Percentiles rank a stretch among this genome's conserved stretches.
Conservation (phyloP, 2,329 filamentous ascomycete species). For the Colletotrichum sublineola region DNA sequence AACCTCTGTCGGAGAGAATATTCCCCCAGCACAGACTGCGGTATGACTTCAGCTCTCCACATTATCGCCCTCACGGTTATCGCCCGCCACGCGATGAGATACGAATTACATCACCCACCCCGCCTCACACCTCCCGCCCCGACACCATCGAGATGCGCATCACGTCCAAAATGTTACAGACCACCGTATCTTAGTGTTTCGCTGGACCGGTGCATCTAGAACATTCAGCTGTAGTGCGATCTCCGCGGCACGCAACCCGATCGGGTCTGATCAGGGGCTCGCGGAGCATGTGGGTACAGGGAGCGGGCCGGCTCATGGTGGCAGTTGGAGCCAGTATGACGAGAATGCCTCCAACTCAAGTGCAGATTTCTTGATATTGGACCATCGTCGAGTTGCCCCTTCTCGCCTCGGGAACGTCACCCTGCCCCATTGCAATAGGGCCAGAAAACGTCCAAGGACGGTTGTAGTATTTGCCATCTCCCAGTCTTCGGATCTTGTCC, state of each 20-base stretch:
- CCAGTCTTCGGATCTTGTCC: background rate
- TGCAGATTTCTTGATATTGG: background rate
- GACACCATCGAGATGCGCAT: background rate
- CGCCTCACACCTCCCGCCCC: background rate
- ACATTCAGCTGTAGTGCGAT: background rate
- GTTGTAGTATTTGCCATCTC: background rate
- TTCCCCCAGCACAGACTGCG: conserved; percentile 26
- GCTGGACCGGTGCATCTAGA: background rate
- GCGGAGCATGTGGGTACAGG: conserved; percentile 17
- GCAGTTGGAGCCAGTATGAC: conserved; percentile 6
- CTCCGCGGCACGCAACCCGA: conserved; percentile 2
- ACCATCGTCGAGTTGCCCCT: background rate
- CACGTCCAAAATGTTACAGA: background rate
- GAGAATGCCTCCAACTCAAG: background rate
- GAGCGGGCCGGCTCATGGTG: background rate
- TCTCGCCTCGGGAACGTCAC: background rate
- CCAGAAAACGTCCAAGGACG: background rate
- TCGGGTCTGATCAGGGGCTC: conserved; percentile 16
- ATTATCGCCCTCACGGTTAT: conserved; percentile 13
- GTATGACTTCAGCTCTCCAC: conserved; percentile 42
- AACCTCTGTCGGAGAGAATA: conserved; percentile 18
- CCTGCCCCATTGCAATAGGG: background rate
- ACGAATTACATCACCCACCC: conserved; percentile 31
- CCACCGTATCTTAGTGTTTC: background rate
- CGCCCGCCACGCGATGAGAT: conserved; percentile 12